Conservation (phyloP, 306 rosid genomes). For the Sicyos baderoa region DNA sequence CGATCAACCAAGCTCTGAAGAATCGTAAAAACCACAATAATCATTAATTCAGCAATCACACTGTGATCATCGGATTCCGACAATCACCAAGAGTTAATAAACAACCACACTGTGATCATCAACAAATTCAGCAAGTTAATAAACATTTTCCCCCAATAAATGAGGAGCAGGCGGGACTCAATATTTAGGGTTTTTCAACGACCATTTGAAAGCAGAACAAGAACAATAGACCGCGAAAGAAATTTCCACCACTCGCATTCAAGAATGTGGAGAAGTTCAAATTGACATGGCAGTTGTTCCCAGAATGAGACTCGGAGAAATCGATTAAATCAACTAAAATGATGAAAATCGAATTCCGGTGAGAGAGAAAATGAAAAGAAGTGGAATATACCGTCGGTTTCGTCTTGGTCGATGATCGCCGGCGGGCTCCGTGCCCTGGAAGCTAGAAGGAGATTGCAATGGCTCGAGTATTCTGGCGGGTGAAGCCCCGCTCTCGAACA, state of each 20-base stretch:
- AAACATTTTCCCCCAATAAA: constrained; percentile 2
- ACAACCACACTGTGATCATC: background rate
- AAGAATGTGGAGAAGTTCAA: background rate
- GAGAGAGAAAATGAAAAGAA: no score
- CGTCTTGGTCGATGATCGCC: background rate
- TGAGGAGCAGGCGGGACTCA: background rate
- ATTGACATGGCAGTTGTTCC: background rate
- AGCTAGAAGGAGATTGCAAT: constrained; percentile 3
- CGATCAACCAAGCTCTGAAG: background rate
- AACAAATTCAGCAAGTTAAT: background rate
- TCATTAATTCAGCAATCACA: background rate
- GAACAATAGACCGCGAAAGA: background rate
- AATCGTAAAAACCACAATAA: background rate
- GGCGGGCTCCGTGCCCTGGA: constrained; percentile 15
- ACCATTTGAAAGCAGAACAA: background rate
- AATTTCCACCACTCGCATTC: background rate
- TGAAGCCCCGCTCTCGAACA: background rate
- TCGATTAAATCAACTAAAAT: background rate
- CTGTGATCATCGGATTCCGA: background rate
- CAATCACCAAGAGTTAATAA: background rate
- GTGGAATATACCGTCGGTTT: background rate
- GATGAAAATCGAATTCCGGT: background rate
- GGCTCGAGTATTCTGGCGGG: constrained; percentile 14
- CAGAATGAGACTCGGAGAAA: background rate
- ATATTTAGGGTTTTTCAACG: constrained; percentile 4